Evolutionary conservation across 768 basidiomycete genomes (phyloP), one percentile per base, ranked within the genome.

Genomic region (Amanita rimosa): DNA sequence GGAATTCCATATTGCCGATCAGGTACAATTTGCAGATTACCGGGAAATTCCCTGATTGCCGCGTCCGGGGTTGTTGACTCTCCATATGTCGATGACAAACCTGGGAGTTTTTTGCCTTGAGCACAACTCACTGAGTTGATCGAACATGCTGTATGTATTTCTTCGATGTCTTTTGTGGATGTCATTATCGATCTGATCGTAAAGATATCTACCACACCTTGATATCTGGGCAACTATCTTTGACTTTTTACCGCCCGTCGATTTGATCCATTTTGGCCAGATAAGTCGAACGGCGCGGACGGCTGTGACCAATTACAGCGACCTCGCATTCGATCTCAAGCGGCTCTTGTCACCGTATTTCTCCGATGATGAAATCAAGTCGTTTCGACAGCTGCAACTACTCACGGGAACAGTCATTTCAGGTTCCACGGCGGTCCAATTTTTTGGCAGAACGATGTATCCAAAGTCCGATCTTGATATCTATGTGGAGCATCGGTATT

Each of bases 181-280:
- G 10, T 39, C 8, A 16, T n/a, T 9, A 39, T 39, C 38, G 21
- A 16, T 19, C 7, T 21, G 11, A 19, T 19, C 17, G 17, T 7
- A 39, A 17, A 39, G 38, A 19, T 21, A 39, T 19, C 38, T 39
- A 19, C 38, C 38, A 4, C 17, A 39, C 5, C 38, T 39, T 7
- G 38, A 39, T 17, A 39, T 39, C 17, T 39, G 38, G 38, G 10
- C 9, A 3, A 39, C 10, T 13, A 21, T 39, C 17, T 39, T 39
- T n/a, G 38, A 39, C 17, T 5, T 19, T 39, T 39, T 39, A n/a
- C 17, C 14, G 8, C 46, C 46, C 3, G 35, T 39, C 13, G 46
- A 48, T 27, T 13, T 48, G 10, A 38, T 38, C 9, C 46, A 48
- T 24, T 40, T 48, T 48, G 22, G 26, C 4, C 33, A 27, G 46